Evolutionary conservation across 1,284 basidiomycete species (phyloP).

Genomic region (Pholiota adiposa): DNA sequence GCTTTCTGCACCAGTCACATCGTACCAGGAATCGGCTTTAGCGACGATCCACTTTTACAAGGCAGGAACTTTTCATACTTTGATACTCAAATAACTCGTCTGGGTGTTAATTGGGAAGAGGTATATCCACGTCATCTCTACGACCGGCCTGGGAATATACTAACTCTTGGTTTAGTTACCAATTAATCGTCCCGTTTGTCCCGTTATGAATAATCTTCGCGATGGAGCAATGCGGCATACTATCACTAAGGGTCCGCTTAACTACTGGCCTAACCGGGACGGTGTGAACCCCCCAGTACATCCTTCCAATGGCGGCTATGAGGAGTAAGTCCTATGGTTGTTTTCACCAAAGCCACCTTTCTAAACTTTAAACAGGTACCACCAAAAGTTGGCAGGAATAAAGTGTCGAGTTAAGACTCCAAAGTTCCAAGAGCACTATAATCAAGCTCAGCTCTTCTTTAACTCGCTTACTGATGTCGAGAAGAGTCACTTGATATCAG

Average conservation of each 20-base stretch:
- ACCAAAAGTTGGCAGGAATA: slow-evolving; percentile 58
- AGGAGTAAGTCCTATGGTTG: slow-evolving; percentile 45
- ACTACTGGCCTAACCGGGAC: slow-evolving; percentile 80
- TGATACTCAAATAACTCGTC: slow-evolving; percentile 76
- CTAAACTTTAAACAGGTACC: slow-evolving; percentile 37
- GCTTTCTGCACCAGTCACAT: slow-evolving; percentile 85
- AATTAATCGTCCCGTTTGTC: slow-evolving; percentile 83
- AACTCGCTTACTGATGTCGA: slow-evolving; percentile 76
- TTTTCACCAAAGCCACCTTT: not conserved
- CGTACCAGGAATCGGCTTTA: slow-evolving; percentile 83
- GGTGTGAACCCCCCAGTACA: slow-evolving; percentile 54
- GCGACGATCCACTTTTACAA: slow-evolving; percentile 83
- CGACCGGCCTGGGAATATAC: not conserved
- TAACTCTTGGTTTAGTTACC: slow-evolving; percentile 51
- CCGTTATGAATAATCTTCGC: slow-evolving; percentile 74
- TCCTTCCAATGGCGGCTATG: slow-evolving; percentile 58
- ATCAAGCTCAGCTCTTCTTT: slow-evolving; percentile 77
- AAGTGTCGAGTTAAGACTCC: slow-evolving; percentile 70
- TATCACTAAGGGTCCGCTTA: slow-evolving; percentile 64
- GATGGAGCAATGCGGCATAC: slow-evolving; percentile 65
- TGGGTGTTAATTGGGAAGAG: slow-evolving; percentile 77
- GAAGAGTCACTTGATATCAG: slow-evolving; percentile 66
- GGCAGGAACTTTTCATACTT: slow-evolving; percentile 85
- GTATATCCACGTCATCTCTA: slow-evolving; percentile 32
- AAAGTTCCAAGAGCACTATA: slow-evolving; percentile 78